These are phyloP conservation scores for Hymenoscyphus fraxineus DNA, from an alignment of 2,329 filamentous ascomycete genomes.

Conservation along the genomic window DNA sequence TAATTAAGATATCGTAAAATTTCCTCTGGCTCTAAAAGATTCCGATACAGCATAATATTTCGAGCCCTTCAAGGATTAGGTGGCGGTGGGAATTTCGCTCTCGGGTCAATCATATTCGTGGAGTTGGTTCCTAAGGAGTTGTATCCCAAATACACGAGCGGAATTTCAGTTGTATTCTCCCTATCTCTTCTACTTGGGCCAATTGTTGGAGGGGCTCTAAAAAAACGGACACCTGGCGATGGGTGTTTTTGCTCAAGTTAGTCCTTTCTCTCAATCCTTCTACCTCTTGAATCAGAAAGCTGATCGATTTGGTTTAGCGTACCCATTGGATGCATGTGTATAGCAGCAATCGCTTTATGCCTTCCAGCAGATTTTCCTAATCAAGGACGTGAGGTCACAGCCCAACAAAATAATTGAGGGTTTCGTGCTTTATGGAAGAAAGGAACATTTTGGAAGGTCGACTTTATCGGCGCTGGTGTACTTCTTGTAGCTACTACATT, in stretches of 20 bases:
- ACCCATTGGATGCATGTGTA: background rate
- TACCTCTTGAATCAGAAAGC: background rate
- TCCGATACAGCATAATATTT: background rate
- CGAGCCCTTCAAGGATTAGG: conserved; percentile 2
- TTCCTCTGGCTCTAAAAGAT: background rate
- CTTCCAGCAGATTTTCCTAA: conserved; percentile 2
- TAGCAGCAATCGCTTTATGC: background rate
- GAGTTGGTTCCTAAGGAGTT: background rate
- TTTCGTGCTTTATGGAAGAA: background rate
- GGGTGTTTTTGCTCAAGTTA: conserved; percentile 5
- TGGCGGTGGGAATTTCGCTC: background rate
- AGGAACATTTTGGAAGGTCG: background rate
- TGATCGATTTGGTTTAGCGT: background rate
- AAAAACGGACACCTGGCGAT: background rate
- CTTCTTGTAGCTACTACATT: background rate
- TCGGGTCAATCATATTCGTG: background rate
- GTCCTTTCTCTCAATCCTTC: background rate
- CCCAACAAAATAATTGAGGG: background rate
- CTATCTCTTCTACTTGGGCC: background rate
- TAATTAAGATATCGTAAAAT: background rate
- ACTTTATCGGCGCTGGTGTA: background rate
- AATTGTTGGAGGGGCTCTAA: conserved; percentile 3
- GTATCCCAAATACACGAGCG: background rate
- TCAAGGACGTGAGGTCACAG: background rate
- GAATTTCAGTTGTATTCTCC: background rate